Evolutionary conservation across 495 filamentous ascomycete genomes (phyloP).

Genomic region (Penicillium atrosanguineum): DNA sequence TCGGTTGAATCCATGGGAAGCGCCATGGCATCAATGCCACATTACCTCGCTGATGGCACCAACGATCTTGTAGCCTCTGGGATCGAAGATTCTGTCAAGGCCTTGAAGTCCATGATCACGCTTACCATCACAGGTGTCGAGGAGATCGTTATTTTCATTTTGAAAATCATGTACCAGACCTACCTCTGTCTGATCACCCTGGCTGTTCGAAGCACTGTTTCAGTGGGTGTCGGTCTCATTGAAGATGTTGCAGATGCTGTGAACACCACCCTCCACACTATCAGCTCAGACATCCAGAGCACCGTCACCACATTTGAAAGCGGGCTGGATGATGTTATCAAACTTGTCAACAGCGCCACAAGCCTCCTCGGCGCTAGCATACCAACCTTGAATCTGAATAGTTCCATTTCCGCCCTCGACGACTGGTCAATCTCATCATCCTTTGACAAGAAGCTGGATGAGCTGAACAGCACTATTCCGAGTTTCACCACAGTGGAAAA

Average conservation of each 20-base stretch:
- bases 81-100: constrained; percentile 74
- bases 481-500: constrained; percentile 81
- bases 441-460: constrained; percentile 60
- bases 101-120: constrained; percentile 69
- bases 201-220: constrained; percentile 72
- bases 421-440: constrained; percentile 63
- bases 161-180: constrained; percentile 84
- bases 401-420: constrained; percentile 60
- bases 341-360: constrained; percentile 38
- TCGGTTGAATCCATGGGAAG: constrained; percentile 93
- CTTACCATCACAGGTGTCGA: constrained; percentile 81
- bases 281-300: constrained; percentile 60
- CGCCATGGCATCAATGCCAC: constrained; percentile 94
- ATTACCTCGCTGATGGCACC: constrained; percentile 84
- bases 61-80: constrained; percentile 78
- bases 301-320: constrained; percentile 56
- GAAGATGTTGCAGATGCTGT: constrained; percentile 69
- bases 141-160: constrained; percentile 82
- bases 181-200: constrained; percentile 85
- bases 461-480: constrained; percentile 74
- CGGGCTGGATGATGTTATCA: constrained; percentile 57
- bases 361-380: constrained; percentile 33
- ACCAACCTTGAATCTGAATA: constrained; percentile 58
- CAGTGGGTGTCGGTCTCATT: constrained; percentile 63
- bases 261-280: constrained; percentile 65